Conservation (phyloP, 139 green algal genomes). For the Closterium sp. region DNA sequence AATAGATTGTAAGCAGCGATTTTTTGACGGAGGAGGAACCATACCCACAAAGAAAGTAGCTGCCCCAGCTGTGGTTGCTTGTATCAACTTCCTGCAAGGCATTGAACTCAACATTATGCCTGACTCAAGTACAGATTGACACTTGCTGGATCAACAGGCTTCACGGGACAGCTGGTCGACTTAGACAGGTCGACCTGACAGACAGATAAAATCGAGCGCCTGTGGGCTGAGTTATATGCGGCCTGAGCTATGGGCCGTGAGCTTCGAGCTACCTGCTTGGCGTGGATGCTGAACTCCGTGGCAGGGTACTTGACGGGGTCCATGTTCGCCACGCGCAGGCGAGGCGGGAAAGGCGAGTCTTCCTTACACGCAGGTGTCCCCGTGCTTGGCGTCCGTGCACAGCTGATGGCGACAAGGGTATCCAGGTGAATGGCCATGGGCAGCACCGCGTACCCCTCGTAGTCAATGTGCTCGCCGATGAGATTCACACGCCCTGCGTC, state of each 20-base stretch:
- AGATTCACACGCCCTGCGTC: conserved; percentile 90
- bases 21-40: conserved; percentile 38
- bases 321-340: conserved; percentile 75
- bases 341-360: not conserved
- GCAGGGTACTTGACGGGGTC: conserved; percentile 70
- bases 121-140: not conserved
- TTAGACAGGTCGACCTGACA: too few species aligned
- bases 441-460: conserved; percentile 94
- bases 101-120: not conserved
- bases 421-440: conserved; percentile 88
- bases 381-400: not conserved
- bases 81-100: conserved; percentile 75
- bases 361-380: not conserved
- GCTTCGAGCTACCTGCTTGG: conserved; percentile 32
- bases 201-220: too few species aligned
- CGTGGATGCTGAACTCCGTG: conserved; percentile 73
- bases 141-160: not conserved
- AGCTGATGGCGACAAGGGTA: conserved; percentile 52
- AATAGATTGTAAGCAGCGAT: not conserved
- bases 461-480: conserved; percentile 98
- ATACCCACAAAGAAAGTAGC: conserved; percentile 93
- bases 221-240: too few species aligned
- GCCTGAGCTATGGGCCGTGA: not conserved
- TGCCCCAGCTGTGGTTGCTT: conserved; percentile 82
- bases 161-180: not conserved